A percentile compares a stretch with the other conserved stretches of the same genome.
These are phyloP conservation scores for Trametes polyzona DNA, from an alignment of 1,284 basidiomycete species.

Conservation along the genomic window DNA sequence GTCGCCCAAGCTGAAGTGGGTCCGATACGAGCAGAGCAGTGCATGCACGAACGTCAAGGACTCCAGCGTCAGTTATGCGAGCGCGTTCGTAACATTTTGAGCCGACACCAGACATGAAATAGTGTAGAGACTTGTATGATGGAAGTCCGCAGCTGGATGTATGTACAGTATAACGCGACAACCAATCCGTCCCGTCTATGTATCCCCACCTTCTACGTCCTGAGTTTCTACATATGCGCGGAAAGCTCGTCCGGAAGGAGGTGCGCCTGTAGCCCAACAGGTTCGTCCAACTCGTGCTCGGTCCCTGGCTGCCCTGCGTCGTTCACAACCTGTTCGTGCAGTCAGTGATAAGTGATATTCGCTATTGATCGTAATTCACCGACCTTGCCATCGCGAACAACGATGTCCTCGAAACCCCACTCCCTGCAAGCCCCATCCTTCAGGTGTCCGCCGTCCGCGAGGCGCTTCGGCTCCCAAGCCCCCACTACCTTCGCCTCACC, in stretches of 20 bases:
- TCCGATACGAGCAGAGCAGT: slow-evolving; percentile 92
- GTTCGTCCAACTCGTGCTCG: slow-evolving; percentile 58
- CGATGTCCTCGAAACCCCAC: slow-evolving; percentile 81
- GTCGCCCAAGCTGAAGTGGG: slow-evolving; percentile 67
- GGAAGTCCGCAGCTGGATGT: neutral
- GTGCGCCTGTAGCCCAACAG: slow-evolving; percentile 53
- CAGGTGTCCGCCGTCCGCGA: slow-evolving; percentile 64
- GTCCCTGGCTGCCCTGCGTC: slow-evolving; percentile 66
- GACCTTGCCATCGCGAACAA: slow-evolving; percentile 54
- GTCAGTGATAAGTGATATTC: neutral
- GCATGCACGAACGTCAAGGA: slow-evolving; percentile 70
- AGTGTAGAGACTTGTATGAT: neutral
- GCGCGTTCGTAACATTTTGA: slow-evolving; percentile 73
- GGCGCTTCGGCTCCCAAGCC: slow-evolving; percentile 47
- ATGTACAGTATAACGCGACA: slow-evolving; percentile 2
- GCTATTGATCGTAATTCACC: neutral
- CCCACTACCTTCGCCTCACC: slow-evolving; percentile 38
- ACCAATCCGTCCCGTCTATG: neutral
- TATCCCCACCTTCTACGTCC: neutral
- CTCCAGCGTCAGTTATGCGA: slow-evolving; percentile 96
- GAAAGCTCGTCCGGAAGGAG: slow-evolving; percentile 34
- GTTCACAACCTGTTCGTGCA: slow-evolving; percentile 53
- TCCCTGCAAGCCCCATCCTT: slow-evolving; percentile 65
- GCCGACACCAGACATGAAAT: neutral
- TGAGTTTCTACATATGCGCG: slow-evolving; percentile 44